Conservation (phyloP, 176 grass and related monocot genomes). For the Bromus sterilis region DNA sequence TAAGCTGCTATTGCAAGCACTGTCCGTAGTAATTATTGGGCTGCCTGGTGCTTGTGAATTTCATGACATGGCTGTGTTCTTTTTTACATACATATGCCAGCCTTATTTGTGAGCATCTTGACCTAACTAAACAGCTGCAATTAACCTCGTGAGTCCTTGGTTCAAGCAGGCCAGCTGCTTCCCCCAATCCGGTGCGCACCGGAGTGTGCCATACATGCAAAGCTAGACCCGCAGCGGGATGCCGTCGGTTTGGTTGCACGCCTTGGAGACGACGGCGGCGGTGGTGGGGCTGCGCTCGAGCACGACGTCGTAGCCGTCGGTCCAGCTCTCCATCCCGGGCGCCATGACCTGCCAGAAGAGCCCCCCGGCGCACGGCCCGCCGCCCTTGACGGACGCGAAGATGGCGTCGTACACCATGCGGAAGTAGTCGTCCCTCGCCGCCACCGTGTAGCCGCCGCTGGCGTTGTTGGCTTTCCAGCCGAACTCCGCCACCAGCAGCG, state of each 20-base stretch:
- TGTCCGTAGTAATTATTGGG: too few relatives aligned
- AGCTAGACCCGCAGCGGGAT: neutral
- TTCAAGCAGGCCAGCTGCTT: too few relatives aligned
- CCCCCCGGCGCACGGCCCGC: conserved; percentile 42
- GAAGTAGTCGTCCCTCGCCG: conserved; percentile 44
- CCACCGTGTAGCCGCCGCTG: conserved; percentile 30
- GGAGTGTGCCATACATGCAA: neutral
- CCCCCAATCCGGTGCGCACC: too few relatives aligned
- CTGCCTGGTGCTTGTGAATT: too few relatives aligned
- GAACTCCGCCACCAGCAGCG: conserved; percentile 71
- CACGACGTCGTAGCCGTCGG: conserved; percentile 68
- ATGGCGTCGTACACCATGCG: conserved; percentile 39
- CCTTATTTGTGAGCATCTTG: too few relatives aligned
- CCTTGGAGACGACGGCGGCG: conserved; percentile 21
- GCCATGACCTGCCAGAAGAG: conserved; percentile 82
- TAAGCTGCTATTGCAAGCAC: too few relatives aligned
- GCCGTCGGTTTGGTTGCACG: conserved; percentile 24
- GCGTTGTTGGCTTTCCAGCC: too few relatives aligned
- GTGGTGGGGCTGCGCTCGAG: conserved; percentile 42
- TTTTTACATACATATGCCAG: too few relatives aligned
- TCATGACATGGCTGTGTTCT: too few relatives aligned
- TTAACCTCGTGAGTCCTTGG: too few relatives aligned
- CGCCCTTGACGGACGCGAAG: conserved; percentile 34
- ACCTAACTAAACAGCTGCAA: too few relatives aligned
- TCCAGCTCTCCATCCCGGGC: conserved; percentile 60